phyloP scores from a whole-genome alignment of 1,139 yeast genomes.

The Magnusiomyces paraingens region DNA sequence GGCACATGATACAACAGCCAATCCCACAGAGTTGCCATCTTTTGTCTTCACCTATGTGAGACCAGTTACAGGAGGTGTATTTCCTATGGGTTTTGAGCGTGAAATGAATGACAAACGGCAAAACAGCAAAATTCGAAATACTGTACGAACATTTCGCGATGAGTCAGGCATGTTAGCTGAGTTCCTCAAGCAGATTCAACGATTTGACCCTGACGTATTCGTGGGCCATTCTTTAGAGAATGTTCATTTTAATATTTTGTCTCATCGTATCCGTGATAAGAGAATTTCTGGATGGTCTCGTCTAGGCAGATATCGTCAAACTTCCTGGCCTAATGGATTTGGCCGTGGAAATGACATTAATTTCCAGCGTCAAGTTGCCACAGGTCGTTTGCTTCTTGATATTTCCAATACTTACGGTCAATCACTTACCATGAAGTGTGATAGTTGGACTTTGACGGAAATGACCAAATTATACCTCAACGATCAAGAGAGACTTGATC shows the following conservation, averaged over 20 bases:
- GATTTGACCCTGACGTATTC: slow-evolving; percentile 81
- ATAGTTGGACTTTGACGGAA: slow-evolving; percentile 92
- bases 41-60: slow-evolving; percentile 58
- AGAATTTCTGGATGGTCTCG: slow-evolving; percentile 72
- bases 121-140: slow-evolving; percentile 9
- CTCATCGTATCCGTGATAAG: slow-evolving; percentile 74
- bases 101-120: slow-evolving; percentile 23
- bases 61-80: slow-evolving; percentile 46
- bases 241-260: slow-evolving; percentile 69
- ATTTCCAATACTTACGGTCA: slow-evolving; percentile 94
- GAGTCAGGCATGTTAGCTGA: slow-evolving; percentile 61
- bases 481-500: slow-evolving; percentile 57
- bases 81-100: slow-evolving; percentile 69
- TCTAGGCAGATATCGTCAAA: slow-evolving; percentile 73
- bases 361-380: slow-evolving; percentile 54
- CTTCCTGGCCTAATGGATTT: slow-evolving; percentile 64
- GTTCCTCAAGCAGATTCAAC: slow-evolving; percentile 67
- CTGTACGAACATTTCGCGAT: slow-evolving; percentile 38
- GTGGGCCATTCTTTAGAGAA: slow-evolving; percentile 83
- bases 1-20: slow-evolving; percentile 51
- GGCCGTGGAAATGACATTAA: slow-evolving; percentile 47
- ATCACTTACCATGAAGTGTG: slow-evolving; percentile 84
- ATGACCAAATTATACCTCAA: slow-evolving; percentile 77
- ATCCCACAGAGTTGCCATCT: slow-evolving; percentile 31
- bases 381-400: slow-evolving; percentile 88